A percentile compares a stretch with the other conserved stretches of the same genome.
These are phyloP conservation scores for Boeremia lycopersici DNA, from an alignment of 2,329 filamentous ascomycete species.

Conservation along the genomic window DNA sequence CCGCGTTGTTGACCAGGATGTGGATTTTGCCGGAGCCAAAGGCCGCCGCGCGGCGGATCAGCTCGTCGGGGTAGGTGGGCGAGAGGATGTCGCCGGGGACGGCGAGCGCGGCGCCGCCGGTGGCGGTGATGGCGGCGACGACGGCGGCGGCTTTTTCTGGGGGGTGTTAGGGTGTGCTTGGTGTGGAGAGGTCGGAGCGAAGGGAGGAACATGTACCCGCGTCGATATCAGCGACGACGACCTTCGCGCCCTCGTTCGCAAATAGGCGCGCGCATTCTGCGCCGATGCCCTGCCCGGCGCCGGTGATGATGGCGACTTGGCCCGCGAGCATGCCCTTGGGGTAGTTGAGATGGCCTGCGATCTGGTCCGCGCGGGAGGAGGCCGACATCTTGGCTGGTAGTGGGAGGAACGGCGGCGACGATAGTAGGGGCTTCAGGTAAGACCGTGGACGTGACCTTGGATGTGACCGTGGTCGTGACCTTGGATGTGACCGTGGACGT, in stretches of 20 bases:
- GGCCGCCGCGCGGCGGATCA: slow-evolving; percentile 76
- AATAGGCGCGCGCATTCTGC: slow-evolving; percentile 83
- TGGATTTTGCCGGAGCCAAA: slow-evolving; percentile 89
- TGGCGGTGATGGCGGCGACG: slow-evolving; percentile 71
- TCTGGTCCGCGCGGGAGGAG: slow-evolving; percentile 65
- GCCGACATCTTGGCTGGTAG: slow-evolving; percentile 15
- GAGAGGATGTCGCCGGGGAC: slow-evolving; percentile 79
- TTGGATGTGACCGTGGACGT: background rate
- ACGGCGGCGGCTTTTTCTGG: slow-evolving; percentile 72
- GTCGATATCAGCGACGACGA: slow-evolving; percentile 85
- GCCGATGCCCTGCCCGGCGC: slow-evolving; percentile 84
- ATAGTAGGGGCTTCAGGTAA: background rate
- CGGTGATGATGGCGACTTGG: slow-evolving; percentile 87
- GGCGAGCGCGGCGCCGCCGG: slow-evolving; percentile 71
- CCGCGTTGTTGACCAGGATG: slow-evolving; percentile 89
- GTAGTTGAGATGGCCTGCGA: slow-evolving; percentile 80
- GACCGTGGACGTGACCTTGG: background rate
- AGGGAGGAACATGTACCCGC: too few relatives aligned
- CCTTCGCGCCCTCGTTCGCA: slow-evolving; percentile 85
- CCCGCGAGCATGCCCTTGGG: slow-evolving; percentile 78
- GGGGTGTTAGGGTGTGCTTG: slow-evolving; percentile 10
- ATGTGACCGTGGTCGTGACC: background rate
- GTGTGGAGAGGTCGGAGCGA: too few relatives aligned
- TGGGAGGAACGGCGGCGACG: background rate
- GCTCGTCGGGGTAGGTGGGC: slow-evolving; percentile 69